Base-by-base conservation (phyloP, 2,329 filamentous ascomycete species). In the Epichloe aotearoae region DNA sequence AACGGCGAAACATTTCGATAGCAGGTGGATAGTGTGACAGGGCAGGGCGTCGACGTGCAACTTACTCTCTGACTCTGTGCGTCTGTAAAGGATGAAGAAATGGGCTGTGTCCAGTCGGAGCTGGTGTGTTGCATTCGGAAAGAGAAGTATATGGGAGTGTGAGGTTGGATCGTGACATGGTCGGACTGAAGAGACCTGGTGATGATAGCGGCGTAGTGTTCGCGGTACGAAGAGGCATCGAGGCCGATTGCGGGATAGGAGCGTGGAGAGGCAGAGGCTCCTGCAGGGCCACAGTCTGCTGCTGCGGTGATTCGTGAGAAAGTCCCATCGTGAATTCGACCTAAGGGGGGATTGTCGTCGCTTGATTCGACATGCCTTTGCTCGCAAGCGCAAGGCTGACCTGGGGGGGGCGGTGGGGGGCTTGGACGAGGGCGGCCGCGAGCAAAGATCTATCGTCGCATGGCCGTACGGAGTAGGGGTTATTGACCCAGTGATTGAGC, bases 1-100 rank as follows among this genome's bases (percentile, higher is more conserved):
- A 30, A 30, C 0, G 26, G 26, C 10, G 26, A 30, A 30, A 30
- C 26, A 30, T 30, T 30, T 30, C 19, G 3, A 5, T 47, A 51
- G 45, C n/a, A 49, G 17, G 19, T 20, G 20, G 19, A 44, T 49
- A 12, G 46, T 43, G 40, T 20, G 10, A 30, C 19, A 14, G 11
- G 40, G 17, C 5, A 11, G 40, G 33, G 17, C 14, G 40, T 38
- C 8, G 23, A 33, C 14, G 19, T 36, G 8, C 17, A 8, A 77
- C 82, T 75, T 74, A 87, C 83, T 89, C 86, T 77, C 84, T 76
- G 47, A 88, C 85, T 65, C 76, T 82, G 64, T 86, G 83, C 53
- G 79, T 78, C 64, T 88, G 84, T 51, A 86, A 67, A 36, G 84
- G 83, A 60, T 88, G 84, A 50, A 87, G 67, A 59, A 78, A 83